Evolutionary conservation across 2,329 filamentous ascomycete genomes (phyloP).

Genomic region (Neonectria neomacrospora): DNA sequence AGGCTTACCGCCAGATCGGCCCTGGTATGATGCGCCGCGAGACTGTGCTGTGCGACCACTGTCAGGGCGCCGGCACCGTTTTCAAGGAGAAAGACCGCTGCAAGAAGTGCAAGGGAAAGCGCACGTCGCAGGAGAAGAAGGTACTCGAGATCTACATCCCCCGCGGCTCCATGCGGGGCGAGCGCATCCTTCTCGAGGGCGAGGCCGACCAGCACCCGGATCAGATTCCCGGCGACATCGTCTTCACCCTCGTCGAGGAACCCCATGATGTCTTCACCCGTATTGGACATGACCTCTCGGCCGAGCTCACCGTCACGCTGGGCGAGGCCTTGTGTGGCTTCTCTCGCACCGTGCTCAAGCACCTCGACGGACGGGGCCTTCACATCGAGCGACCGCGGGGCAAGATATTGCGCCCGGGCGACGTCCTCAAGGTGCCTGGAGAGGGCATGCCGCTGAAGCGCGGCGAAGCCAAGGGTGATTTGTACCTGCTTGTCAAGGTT

Average conservation of each 20-base stretch:
- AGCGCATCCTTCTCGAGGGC: slow-evolving; percentile 88
- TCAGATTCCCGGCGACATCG: slow-evolving; percentile 89
- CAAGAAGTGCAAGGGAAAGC: slow-evolving; percentile 97
- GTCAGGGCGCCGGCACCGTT: slow-evolving; percentile 84
- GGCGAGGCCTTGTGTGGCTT: slow-evolving; percentile 89
- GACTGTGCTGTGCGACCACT: slow-evolving; percentile 82
- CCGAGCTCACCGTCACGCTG: slow-evolving; percentile 82
- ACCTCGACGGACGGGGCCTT: slow-evolving; percentile 93
- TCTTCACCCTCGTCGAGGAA: slow-evolving; percentile 87
- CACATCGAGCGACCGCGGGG: slow-evolving; percentile 82
- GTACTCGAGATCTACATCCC: slow-evolving; percentile 97
- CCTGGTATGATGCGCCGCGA: slow-evolving; percentile 87
- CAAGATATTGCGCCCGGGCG: slow-evolving; percentile 82
- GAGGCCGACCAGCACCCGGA: slow-evolving; percentile 94
- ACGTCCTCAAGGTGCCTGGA: slow-evolving; percentile 85
- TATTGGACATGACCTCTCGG: slow-evolving; percentile 84
- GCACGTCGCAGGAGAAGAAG: slow-evolving; percentile 89
- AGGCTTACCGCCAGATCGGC: slow-evolving; percentile 84
- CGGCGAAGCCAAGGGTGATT: slow-evolving; percentile 83
- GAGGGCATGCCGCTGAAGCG: slow-evolving; percentile 97
- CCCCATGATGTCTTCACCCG: slow-evolving; percentile 85
- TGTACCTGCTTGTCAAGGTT: slow-evolving; percentile 88
- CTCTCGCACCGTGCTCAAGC: slow-evolving; percentile 87
- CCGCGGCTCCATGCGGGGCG: slow-evolving; percentile 84
- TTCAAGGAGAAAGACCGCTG: slow-evolving; percentile 98